Base-by-base conservation (phyloP, 148 eudicot genomes). In the Suaeda aralocaspica region DNA sequence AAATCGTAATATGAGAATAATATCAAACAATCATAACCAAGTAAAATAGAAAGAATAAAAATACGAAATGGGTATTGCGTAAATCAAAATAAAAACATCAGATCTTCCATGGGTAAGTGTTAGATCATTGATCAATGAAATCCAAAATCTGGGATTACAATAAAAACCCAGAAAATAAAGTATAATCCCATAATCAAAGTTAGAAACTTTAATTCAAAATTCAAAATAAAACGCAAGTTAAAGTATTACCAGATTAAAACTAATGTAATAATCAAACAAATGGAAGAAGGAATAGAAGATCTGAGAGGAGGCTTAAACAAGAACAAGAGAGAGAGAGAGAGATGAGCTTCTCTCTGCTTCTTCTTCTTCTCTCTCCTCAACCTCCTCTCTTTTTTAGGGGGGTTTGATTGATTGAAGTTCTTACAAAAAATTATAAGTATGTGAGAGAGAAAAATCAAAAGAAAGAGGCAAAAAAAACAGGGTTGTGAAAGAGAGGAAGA, bases 231-330 rank as follows among this genome's bases (percentile, higher is more conserved):
- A 78, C 14, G n/a, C n/a, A 33, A 36, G 64, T 63, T 30, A 67
- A 67, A 77, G 48, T 1, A 72, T 34, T 77, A 77, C 80, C 80
- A 60, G 59, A 49, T 48, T 15, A 21, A 21, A 67, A 11, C 24
- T 31, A 21, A 52, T 64, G 25, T 57, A 46, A 70, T 21, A 45
- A 67, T 24, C 64, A 45, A 25, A 66, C 6, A 6, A 31, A 33
- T 21, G 59, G 66, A 34, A 29, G 48, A 8, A 68, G 60, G 60
- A 48, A 24, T 25, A 72, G 68, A 85, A 83, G 89, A 91, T 88
- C 89, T 82, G 83, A 83, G 87, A 87, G 89, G 84, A 74, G 86
- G 84, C 85, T 77, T 78, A 80, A 42, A 77, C 76, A 79, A 67
- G 74, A 78, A 75, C 66, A 74, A 77, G 84, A 85, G 82, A 82